Conservation (phyloP, 805 yeast species). For the Starmerella potacharoeniae region DNA sequence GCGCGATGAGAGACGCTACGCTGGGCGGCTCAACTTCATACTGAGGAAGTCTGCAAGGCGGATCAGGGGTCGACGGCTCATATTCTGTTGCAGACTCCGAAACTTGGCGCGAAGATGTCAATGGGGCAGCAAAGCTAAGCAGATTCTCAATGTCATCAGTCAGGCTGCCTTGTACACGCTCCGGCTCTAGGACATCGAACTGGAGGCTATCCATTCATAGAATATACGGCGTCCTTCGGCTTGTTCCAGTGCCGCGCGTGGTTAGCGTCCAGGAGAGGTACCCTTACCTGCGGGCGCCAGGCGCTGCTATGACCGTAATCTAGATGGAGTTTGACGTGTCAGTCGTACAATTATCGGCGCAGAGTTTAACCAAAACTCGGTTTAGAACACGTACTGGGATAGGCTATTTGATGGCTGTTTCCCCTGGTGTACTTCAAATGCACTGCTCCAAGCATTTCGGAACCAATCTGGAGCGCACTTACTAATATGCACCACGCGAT, state of each 20-base stretch:
- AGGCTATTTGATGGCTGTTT: no score
- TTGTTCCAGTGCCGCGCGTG: not conserved
- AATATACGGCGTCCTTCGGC: not conserved
- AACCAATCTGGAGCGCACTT: no score
- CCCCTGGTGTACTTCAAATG: no score
- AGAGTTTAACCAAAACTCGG: no score
- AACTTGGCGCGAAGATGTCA: not conserved
- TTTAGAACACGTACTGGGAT: no score
- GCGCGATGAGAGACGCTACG: not conserved
- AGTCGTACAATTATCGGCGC: no score
- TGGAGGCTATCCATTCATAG: not conserved
- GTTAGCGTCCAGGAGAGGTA: not conserved
- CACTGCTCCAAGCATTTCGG: no score
- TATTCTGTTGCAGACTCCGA: not conserved
- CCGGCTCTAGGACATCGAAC: constrained; percentile 1
- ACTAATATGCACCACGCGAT: no score
- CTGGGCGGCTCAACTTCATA: not conserved
- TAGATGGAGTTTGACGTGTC: no score
- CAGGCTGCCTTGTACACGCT: not conserved
- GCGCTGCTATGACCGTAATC: no score
- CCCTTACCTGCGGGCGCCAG: not conserved
- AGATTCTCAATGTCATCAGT: not conserved
- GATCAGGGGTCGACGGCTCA: not conserved
- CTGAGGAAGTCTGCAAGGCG: not conserved
- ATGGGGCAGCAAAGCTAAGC: not conserved